phyloP scores from a whole-genome alignment of 768 basidiomycete species.

The Tephrocybe sp. region DNA sequence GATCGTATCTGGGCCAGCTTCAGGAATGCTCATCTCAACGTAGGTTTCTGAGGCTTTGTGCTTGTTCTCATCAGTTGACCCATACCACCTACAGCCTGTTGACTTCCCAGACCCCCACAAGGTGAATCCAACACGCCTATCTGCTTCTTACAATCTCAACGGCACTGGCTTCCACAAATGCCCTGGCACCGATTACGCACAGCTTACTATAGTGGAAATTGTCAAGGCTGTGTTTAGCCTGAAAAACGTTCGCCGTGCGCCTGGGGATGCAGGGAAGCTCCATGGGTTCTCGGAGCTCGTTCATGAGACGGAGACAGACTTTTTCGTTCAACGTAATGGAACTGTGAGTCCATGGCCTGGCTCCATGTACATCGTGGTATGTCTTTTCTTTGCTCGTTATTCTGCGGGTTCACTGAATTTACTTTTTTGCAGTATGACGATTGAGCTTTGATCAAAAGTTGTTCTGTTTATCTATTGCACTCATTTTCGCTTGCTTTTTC shows the following conservation, averaged over 20 bases:
- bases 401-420: too few relatives aligned
- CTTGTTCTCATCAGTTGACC: slow-evolving; percentile 6
- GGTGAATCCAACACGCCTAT: slow-evolving; percentile 40
- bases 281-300: slow-evolving; percentile 28
- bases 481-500: too few relatives aligned
- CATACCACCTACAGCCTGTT: slow-evolving; percentile 25
- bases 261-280: slow-evolving; percentile 41
- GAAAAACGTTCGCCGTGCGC: slow-evolving; percentile 45
- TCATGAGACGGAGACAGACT: slow-evolving; percentile 35
- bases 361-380: slow-evolving; percentile 33
- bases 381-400: not conserved
- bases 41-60: slow-evolving; percentile 9
- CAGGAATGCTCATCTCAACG: slow-evolving; percentile 44
- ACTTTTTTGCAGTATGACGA: too few relatives aligned
- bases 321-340: slow-evolving; percentile 33
- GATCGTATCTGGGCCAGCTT: slow-evolving; percentile 41
- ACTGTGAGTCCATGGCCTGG: slow-evolving; percentile 37
- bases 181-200: slow-evolving; percentile 34
- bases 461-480: too few relatives aligned
- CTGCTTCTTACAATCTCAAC: slow-evolving; percentile 26
- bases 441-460: too few relatives aligned
- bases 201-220: slow-evolving; percentile 41
- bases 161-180: slow-evolving; percentile 43
- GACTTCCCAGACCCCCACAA: slow-evolving; percentile 41
- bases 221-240: slow-evolving; percentile 45